These are phyloP conservation scores for Tarenaya hassleriana DNA, from an alignment of 345 rosid genomes.

Conservation along the genomic window DNA sequence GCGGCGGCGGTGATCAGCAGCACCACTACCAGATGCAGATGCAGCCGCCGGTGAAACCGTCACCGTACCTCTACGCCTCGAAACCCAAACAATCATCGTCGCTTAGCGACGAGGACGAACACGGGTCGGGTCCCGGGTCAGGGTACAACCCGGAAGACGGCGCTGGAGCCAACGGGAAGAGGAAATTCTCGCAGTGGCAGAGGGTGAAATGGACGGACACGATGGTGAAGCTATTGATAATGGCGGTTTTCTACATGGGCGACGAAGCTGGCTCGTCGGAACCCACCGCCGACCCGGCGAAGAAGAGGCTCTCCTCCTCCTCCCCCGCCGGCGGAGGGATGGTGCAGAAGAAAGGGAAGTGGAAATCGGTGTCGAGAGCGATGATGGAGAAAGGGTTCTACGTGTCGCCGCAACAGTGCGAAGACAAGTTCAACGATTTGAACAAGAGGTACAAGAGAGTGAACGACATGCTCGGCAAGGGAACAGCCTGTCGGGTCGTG, in stretches of 20 bases:
- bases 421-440: constrained; percentile 92
- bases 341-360: constrained; percentile 93
- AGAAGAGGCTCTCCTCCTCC: constrained; percentile 39
- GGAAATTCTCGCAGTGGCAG: constrained; percentile 76
- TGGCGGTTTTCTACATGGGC: too few relatives aligned
- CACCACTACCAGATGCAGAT: constrained; percentile 32
- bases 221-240: too few relatives aligned
- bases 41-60: constrained; percentile 32
- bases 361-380: constrained; percentile 93
- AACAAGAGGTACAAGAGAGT: constrained; percentile 98
- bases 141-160: constrained; percentile 49
- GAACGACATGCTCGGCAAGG: constrained; percentile 86
- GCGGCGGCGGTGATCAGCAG: constrained; percentile 29
- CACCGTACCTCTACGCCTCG: constrained; percentile 34
- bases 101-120: constrained; percentile 72
- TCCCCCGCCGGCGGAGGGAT: constrained; percentile 36
- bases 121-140: constrained; percentile 36
- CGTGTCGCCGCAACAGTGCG: constrained; percentile 97
- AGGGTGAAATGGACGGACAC: constrained; percentile 97
- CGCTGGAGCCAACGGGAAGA: constrained; percentile 47
- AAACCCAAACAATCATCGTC: constrained; percentile 53
- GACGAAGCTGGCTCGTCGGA: constrained; percentile 65
- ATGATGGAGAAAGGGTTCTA: constrained; percentile 95
- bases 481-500: constrained; percentile 85
- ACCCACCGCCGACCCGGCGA: constrained; percentile 38